A percentile compares a stretch with the other conserved stretches of the same genome.
These are phyloP conservation scores for Vigna reflexopilosa DNA, from an alignment of 306 rosid genomes.

Conservation along the genomic window DNA sequence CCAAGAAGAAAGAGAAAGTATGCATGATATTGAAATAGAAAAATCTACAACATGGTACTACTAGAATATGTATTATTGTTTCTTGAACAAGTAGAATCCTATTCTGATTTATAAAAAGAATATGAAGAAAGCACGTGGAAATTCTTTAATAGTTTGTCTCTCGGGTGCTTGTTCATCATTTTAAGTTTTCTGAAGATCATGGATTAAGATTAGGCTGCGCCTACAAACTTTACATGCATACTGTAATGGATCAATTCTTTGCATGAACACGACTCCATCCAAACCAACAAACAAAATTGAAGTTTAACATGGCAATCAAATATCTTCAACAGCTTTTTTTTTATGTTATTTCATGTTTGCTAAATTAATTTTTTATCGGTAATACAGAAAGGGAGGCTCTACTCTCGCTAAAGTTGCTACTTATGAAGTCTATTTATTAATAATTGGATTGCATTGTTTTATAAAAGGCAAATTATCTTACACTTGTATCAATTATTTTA, in stretches of 20 bases:
- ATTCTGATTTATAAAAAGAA: neutral
- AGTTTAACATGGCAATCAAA: neutral
- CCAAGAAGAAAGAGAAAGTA: neutral
- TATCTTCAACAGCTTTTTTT: neutral
- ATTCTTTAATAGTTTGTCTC: neutral
- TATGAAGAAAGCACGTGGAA: neutral
- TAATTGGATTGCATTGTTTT: neutral
- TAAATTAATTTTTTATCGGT: no score
- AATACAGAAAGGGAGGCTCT: neutral
- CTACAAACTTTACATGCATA: conserved; percentile 10
- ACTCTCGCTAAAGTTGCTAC: neutral
- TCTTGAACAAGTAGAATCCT: conserved; percentile 8
- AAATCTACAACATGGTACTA: conserved; percentile 6
- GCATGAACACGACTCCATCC: neutral
- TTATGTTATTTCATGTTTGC: neutral
- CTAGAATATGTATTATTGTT: neutral
- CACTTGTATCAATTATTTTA: no score
- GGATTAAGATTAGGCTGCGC: neutral
- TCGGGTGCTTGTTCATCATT: neutral
- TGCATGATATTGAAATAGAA: neutral
- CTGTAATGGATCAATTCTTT: neutral
- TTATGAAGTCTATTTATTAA: neutral
- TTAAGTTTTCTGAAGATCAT: neutral
- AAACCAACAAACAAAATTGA: no score
- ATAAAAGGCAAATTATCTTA: no score